Conservation (phyloP, 495 filamentous ascomycete genomes). For the Podospora bellae-mahoneyi region DNA sequence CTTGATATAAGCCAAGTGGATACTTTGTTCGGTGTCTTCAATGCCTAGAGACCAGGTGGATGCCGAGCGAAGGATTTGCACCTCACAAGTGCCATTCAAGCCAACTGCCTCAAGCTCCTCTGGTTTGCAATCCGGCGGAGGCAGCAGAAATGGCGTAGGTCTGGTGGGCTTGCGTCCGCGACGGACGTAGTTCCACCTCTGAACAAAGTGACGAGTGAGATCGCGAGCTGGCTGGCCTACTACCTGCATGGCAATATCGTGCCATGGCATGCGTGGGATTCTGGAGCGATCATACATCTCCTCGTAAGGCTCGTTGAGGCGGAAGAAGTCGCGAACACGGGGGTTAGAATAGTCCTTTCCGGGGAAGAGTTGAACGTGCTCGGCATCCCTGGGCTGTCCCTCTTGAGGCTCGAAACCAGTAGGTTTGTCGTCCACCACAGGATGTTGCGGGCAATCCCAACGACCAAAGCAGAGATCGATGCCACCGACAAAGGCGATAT, state of each 20-base stretch:
- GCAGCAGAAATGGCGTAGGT: constrained; percentile 88
- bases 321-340: constrained; percentile 90
- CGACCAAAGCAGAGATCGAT: constrained; percentile 97
- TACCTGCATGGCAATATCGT: constrained; percentile 98
- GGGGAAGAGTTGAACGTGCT: constrained; percentile 94
- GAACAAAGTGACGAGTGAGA: constrained; percentile 95
- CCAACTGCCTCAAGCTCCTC: constrained; percentile 84
- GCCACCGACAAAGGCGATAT: constrained; percentile 91
- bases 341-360: constrained; percentile 99
- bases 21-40: constrained; percentile 83
- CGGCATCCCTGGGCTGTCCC: constrained; percentile 76
- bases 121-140: constrained; percentile 83
- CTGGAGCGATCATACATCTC: constrained; percentile 96
- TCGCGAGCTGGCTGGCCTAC: constrained; percentile 94
- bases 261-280: constrained; percentile 95
- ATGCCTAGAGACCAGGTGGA: constrained; percentile 90
- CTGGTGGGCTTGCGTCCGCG: constrained; percentile 90
- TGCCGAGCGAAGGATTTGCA: constrained; percentile 90
- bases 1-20: constrained; percentile 93
- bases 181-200: constrained; percentile 96
- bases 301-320: constrained; percentile 90
- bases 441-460: constrained; percentile 95
- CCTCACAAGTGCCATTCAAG: constrained; percentile 88
- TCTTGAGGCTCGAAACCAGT: constrained; percentile 81
- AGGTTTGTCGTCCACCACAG: constrained; percentile 84